These are phyloP conservation scores for Corchorus olitorius DNA, from an alignment of 345 rosid species.

Conservation along the genomic window DNA sequence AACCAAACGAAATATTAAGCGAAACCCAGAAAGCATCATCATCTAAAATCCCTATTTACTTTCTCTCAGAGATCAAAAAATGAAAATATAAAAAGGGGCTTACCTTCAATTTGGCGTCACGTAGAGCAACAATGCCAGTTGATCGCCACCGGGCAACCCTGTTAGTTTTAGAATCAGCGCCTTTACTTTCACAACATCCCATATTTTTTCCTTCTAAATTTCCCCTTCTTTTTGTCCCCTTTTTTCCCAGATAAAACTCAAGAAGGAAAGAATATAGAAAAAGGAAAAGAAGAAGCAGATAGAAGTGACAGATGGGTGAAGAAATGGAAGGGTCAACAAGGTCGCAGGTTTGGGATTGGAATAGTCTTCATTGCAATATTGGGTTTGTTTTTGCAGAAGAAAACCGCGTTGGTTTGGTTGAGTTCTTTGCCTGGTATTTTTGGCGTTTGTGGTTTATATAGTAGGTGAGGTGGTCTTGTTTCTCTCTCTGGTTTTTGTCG, in stretches of 20 bases:
- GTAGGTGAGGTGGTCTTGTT: background rate
- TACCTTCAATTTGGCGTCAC: constrained; percentile 93
- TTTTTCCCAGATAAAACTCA: background rate
- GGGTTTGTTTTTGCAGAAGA: background rate
- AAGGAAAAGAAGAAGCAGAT: background rate
- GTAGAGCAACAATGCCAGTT: constrained; percentile 90
- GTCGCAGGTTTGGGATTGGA: background rate
- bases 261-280: background rate
- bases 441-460: background rate
- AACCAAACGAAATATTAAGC: background rate
- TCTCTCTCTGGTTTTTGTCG: too few relatives aligned
- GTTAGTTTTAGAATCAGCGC: constrained; percentile 64
- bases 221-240: background rate
- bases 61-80: background rate
- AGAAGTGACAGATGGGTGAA: background rate
- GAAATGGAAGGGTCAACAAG: background rate
- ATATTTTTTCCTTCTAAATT: constrained; percentile 30
- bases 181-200: constrained; percentile 83
- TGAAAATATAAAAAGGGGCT: background rate
- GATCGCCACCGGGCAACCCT: constrained; percentile 90
- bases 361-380: background rate
- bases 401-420: background rate
- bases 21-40: constrained; percentile 9
- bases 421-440: background rate
- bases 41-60: background rate